Conservation (phyloP, 345 rosid genomes). For the Ceriops tagal region DNA sequence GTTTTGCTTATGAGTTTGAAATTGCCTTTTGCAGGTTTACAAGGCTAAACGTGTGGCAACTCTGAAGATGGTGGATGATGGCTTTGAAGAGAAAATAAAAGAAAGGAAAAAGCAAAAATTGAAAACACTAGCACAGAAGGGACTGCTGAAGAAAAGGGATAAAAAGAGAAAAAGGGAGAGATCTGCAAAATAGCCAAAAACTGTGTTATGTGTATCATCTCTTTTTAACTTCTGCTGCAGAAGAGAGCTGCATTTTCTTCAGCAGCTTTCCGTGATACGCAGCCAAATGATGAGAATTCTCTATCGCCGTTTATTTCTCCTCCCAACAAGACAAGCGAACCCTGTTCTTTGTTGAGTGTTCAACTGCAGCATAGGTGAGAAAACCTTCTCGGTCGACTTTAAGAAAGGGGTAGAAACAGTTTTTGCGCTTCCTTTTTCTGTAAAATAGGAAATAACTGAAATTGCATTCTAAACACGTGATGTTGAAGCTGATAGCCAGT, state of each 20-base stretch:
- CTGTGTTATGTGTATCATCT: too few species aligned
- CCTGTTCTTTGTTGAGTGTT: too few species aligned
- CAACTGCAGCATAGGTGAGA: too few species aligned
- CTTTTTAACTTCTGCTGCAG: too few species aligned
- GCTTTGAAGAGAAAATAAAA: conserved; percentile 74
- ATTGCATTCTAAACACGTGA: too few species aligned
- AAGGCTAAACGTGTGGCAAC: conserved; percentile 84
- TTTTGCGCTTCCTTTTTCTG: too few species aligned
- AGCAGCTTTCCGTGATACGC: background rate
- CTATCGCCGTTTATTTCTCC: too few species aligned
- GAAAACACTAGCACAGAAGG: conserved; percentile 58
- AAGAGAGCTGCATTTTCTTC: background rate
- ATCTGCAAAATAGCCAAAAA: background rate
- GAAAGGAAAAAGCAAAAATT: conserved; percentile 67
- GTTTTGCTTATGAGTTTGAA: background rate
- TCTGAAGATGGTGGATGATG: conserved; percentile 88
- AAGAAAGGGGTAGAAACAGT: too few species aligned
- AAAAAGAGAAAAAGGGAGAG: conserved; percentile 14
- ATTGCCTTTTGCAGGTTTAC: conserved; percentile 49
- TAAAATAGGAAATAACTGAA: too few species aligned
- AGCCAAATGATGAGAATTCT: background rate
- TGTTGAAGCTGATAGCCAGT: too few species aligned
- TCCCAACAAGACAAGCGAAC: too few species aligned
- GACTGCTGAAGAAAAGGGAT: conserved; percentile 30
- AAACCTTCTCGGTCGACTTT: too few species aligned